Evolutionary conservation across 2,329 filamentous ascomycete genomes (phyloP), one percentile per base, ranked within the genome.

Genomic region (Aspergillus arachidicola): DNA sequence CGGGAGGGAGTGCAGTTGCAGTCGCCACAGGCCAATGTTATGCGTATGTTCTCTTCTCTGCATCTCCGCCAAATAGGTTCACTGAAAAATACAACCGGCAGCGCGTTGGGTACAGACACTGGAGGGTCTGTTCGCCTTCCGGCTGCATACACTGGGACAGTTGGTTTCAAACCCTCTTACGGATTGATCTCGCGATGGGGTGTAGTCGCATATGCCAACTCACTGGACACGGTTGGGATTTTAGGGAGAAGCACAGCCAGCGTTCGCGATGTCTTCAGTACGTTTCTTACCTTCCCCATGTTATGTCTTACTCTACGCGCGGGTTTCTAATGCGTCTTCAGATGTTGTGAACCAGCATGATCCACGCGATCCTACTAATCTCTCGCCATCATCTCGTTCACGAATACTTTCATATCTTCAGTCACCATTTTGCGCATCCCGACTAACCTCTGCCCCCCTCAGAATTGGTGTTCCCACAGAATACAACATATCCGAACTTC

Each of bases 161-260:
- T 94, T 19, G 94, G 94, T 0, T 96, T 94, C 79, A 97, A 97
- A 78, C 94, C 94, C 1, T 95, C 91, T 32, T 97, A 97, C 74
- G 94, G 94, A 19, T 85, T 94, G 79, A 78, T 97, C 34, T 96
- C 92, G 51, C 85, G 94, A 63, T 92, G 89, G 82, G 94, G 94
- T 1, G 91, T 97, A 2, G 87, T 97, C 57, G 90, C 93, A 16
- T 97, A 97, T 75, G 94, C 94, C 10, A 97, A 97, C 76, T 96
- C 92, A 2, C 81, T 97, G 10, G 94, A 97, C 74, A 97, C 94
- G 0, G 92, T 97, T 10, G 94, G 94, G 0, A 83, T 97, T 4
- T 69, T 97, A 50, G 88, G 89, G 0, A 79, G 75, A 54, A 81
- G 80, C 4, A 86, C 87, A 0, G 75, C 73, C n/a, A 75, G 73